phyloP scores from a whole-genome alignment of 2,329 filamentous ascomycete genomes.

The Ustulina deusta region DNA sequence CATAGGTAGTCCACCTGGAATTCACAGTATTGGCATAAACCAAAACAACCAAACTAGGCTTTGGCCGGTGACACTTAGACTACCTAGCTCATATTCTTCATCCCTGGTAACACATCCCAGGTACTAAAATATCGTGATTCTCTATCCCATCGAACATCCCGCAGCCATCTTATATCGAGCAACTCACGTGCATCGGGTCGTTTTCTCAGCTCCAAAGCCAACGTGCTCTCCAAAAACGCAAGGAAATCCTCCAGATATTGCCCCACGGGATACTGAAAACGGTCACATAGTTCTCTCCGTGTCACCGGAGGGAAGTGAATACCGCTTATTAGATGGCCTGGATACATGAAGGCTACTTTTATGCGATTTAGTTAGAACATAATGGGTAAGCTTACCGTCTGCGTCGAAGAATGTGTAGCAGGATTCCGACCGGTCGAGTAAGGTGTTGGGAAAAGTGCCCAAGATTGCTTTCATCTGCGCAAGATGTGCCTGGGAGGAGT shows the following conservation, averaged over 20 bases:
- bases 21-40: too few species aligned
- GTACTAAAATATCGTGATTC: neutral
- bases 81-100: too few species aligned
- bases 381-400: conserved; percentile 1
- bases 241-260: conserved; percentile 11
- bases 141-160: conserved; percentile 13
- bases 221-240: conserved; percentile 11
- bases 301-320: conserved; percentile 13
- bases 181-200: conserved; percentile 9
- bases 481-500: conserved; percentile 15
- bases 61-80: too few species aligned
- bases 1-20: too few species aligned
- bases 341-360: conserved; percentile 4
- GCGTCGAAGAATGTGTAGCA: neutral
- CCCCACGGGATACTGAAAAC: conserved; percentile 1
- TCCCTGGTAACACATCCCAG: too few species aligned
- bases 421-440: conserved; percentile 6
- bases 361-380: neutral
- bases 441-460: neutral
- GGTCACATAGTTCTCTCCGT: conserved; percentile 12
- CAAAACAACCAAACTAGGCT: too few species aligned
- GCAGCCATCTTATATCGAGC: neutral
- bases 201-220: conserved; percentile 13
- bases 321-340: conserved; percentile 6
- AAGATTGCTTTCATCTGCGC: conserved; percentile 14